Evolutionary conservation across 2,329 filamentous ascomycete species (phyloP), one percentile per base, ranked within the genome.

Genomic region (Samsoniella hepiali): DNA sequence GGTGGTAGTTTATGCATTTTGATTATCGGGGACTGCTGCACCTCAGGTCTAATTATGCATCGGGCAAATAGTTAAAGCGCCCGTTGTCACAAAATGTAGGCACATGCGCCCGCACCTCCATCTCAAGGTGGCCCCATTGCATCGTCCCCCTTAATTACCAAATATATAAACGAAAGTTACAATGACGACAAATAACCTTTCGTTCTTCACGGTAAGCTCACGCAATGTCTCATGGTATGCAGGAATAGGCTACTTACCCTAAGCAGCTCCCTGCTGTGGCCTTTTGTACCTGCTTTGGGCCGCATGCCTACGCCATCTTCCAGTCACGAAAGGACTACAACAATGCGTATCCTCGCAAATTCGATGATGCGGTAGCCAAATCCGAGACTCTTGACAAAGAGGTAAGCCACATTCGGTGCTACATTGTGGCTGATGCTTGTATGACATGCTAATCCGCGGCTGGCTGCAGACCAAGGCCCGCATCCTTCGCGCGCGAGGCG

Each of bases 401-500:
- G 32, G 58, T 53, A 32, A 31, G 58, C 8, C 13, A 5, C 13
- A 2, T 11, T 17, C 6, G 13, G 34, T 32, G 1, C 2, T 17
- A 15, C 47, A 22, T 11, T 10, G 6, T 6, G 29, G 22, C 15
- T 5, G 15, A 29, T 36, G 36, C n/a, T 11, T 32, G 3, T 11
- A 10, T n/a, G n/a, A 22, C 22, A n/a, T 44, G 32, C 47, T 51
- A 32, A 58, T 27, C 10, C 34, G 40, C 9, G 22, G 27, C 17
- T 34, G 22, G 36, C 22, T 32, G 9, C 65, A 81, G 66, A 77
- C 77, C n/a, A 81, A 86, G 69, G 85, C 84, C 69, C 77, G 78
- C 55, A 76, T 79, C 13, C 71, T 86, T 40, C 78, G 82, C 54
- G 74, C 78, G 7, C 80, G 85, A 69, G 81, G 83, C 17, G 76